A percentile compares a stretch with the other conserved stretches of the same genome.
Evolutionary conservation across 2,329 filamentous ascomycete species (phyloP).

Genomic region (Colletotrichum tamarilloi): DNA sequence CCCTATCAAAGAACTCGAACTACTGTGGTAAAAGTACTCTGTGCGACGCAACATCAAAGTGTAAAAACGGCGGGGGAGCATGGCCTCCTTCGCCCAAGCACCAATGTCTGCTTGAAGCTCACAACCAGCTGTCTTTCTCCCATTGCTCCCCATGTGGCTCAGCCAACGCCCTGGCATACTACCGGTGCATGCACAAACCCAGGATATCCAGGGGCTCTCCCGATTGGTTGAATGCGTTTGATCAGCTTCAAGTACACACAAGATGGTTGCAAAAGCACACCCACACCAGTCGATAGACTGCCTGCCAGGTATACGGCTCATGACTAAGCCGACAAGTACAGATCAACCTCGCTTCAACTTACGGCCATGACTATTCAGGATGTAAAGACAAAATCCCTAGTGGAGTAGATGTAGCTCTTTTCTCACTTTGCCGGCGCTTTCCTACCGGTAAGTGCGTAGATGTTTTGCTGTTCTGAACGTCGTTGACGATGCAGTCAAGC

Average conservation of each 20-base stretch:
- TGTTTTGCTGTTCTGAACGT: not conserved
- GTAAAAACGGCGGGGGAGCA: not conserved
- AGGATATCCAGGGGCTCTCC: too few species aligned
- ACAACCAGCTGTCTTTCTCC: too few species aligned
- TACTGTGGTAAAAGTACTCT: not conserved
- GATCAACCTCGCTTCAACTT: not conserved
- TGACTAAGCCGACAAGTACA: not conserved
- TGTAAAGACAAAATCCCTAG: not conserved
- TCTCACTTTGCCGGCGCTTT: not conserved
- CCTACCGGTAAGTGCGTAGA: not conserved
- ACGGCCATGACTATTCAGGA: not conserved
- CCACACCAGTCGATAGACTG: too few species aligned
- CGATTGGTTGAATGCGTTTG: not conserved
- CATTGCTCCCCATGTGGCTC: not conserved
- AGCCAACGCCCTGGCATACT: not conserved
- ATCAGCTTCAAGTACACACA: not conserved
- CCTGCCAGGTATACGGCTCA: too few species aligned
- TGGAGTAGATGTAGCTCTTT: not conserved
- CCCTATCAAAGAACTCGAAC: not conserved
- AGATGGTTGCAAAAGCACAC: not conserved
- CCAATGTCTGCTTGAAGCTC: too few species aligned
- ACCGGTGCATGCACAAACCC: too few species aligned
- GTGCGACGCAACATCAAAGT: not conserved
- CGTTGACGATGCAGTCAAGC: not conserved
- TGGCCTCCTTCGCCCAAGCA: too few species aligned